Base-by-base conservation (phyloP, 108 stramenopile species). In the Hondaea fermentalgiana region DNA sequence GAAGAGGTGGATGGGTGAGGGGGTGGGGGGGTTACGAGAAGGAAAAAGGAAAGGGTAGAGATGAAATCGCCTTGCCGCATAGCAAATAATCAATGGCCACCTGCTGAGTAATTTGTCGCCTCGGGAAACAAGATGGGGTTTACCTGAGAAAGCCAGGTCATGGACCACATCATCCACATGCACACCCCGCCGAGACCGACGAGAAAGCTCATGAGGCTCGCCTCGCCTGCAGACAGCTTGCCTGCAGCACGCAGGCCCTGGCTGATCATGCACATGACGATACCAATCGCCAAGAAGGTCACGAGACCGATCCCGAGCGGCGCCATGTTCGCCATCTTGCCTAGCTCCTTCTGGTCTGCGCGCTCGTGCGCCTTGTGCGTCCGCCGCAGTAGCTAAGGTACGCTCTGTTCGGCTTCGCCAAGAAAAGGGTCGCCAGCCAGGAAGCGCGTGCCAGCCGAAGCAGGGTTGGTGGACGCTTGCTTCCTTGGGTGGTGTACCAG, bases 101-200 rank as follows among this genome's bases (percentile, higher is more conserved):
- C 19, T 12, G 64, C 25, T 12, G 64, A 3, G 64, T 69, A 23
- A 42, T 69, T 69, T 4, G 12, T 17, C 14, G 64, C 64, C 17
- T 69, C 64, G 6, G 64, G 64, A 17, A 69, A 69, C 35, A 69
- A 23, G 64, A 69, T 69, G 21, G 64, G 64, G 64, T 69, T 69
- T 2, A 42, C 64, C 76, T 83, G 76, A 12, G 76, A 21, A 12
- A 83, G 45, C 76, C 76, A 83, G 49, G 76, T 83, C 76, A 83
- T 83, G n/a, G 76, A 21, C 76, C 76, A 83, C 76, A 83, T 83
- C 76, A 83, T 83, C 76, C 76, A 83, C 76, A 83, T 83, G 76
- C 76, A 83, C 76, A 83, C 76, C 17, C 49, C 76, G 14, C 49
- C 76, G 25, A 83, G 49, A 3, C n/a, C 51, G 49, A 83, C 76